Conservation (phyloP, 768 basidiomycete species). For the Auricularia cornea region DNA sequence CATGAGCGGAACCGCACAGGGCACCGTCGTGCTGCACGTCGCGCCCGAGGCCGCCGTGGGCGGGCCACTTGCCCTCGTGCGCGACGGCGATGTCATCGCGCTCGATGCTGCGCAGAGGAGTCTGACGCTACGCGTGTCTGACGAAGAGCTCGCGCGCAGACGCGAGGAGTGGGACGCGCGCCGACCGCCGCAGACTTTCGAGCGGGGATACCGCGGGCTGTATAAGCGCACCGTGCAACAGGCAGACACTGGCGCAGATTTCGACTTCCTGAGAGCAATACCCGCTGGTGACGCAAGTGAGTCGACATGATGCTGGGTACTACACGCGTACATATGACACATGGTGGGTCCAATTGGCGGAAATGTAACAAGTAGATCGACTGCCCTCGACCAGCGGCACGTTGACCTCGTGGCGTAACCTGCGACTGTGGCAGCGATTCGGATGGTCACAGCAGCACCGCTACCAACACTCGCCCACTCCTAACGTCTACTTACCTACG, state of each 20-base stretch:
- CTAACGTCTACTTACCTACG: too few species aligned
- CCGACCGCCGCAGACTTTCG: not conserved
- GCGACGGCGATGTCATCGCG: slow-evolving; percentile 19
- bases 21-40: slow-evolving; percentile 21
- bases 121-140: slow-evolving; percentile 10
- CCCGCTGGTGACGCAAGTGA: too few species aligned
- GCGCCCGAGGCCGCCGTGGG: slow-evolving; percentile 18
- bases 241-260: slow-evolving; percentile 17
- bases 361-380: too few species aligned
- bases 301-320: too few species aligned
- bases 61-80: slow-evolving; percentile 17
- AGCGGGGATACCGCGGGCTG: slow-evolving; percentile 15
- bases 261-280: slow-evolving; percentile 19
- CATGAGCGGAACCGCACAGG: slow-evolving; percentile 19
- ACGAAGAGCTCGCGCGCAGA: slow-evolving; percentile 7
- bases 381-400: too few species aligned
- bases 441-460: too few species aligned
- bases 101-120: slow-evolving; percentile 26
- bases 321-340: too few species aligned
- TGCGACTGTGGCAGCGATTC: too few species aligned
- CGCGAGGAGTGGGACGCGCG: not conserved
- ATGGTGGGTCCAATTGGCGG: too few species aligned
- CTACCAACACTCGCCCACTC: too few species aligned
- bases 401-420: too few species aligned
- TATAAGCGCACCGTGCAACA: slow-evolving; percentile 14